phyloP scores from a whole-genome alignment of 768 basidiomycete species.

The Amanita subjunquillea region DNA sequence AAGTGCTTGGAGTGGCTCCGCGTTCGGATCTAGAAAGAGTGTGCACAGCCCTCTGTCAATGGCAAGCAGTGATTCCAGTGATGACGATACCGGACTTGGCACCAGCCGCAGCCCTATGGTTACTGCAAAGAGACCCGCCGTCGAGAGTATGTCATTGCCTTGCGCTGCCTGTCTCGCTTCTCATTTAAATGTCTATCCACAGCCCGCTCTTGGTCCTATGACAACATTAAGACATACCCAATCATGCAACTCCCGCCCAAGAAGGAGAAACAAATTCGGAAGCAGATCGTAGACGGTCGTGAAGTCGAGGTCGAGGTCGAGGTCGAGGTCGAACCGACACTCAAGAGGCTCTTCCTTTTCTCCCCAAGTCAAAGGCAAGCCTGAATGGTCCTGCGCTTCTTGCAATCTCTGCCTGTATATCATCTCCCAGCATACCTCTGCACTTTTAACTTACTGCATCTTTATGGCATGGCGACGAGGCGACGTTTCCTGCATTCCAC shows the following conservation, averaged over 20 bases:
- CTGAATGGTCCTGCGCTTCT: background rate
- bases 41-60: constrained; percentile 24
- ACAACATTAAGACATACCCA: constrained; percentile 60
- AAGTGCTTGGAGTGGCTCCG: constrained; percentile 19
- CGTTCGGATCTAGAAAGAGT: constrained; percentile 14
- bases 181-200: constrained; percentile 3
- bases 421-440: constrained; percentile 4
- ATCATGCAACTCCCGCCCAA: constrained; percentile 46
- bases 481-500: constrained; percentile 1
- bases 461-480: constrained; percentile 2
- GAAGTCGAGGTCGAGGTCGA: constrained; percentile 48
- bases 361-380: constrained; percentile 20
- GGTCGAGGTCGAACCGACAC: constrained; percentile 43
- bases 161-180: constrained; percentile 1
- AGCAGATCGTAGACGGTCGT: constrained; percentile 36
- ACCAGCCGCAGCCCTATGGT: constrained; percentile 9
- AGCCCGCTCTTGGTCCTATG: constrained; percentile 74
- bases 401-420: background rate
- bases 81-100: constrained; percentile 19
- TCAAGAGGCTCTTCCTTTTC: constrained; percentile 66
- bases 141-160: constrained; percentile 33
- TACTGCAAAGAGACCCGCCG: constrained; percentile 26
- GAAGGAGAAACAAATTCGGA: constrained; percentile 48
- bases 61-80: constrained; percentile 15
- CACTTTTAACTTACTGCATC: constrained; percentile 5